These are phyloP conservation scores for Rhododendron molle DNA, from an alignment of 148 eudicot species.

Conservation along the genomic window DNA sequence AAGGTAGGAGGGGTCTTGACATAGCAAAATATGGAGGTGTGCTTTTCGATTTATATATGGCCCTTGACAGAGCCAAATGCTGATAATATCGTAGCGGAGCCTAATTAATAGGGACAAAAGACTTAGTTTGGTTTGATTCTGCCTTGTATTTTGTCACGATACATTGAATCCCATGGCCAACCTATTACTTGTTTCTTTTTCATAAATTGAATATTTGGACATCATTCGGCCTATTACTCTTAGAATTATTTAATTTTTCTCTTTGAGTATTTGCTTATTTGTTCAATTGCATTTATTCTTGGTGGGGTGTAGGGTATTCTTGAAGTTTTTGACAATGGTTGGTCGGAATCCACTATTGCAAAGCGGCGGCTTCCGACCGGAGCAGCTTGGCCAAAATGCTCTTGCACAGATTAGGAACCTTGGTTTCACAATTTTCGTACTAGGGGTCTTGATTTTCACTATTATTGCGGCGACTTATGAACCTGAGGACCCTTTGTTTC, in stretches of 20 bases:
- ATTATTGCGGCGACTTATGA: constrained; percentile 82
- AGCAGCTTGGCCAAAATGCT: constrained; percentile 77
- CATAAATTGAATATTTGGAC: neutral
- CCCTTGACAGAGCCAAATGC: neutral
- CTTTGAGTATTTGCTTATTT: neutral
- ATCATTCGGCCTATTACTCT: neutral
- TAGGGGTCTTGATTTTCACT: constrained; percentile 80
- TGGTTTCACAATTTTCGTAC: constrained; percentile 69
- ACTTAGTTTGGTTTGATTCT: neutral
- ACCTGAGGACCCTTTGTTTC: constrained; percentile 84
- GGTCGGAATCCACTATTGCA: constrained; percentile 55
- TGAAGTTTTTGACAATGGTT: constrained; percentile 37
- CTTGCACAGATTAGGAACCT: constrained; percentile 71
- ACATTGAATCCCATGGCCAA: neutral
- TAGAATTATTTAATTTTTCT: neutral
- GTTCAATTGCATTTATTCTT: neutral
- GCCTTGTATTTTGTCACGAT: neutral
- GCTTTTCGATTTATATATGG: neutral
- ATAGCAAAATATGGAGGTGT: neutral
- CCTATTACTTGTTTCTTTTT: neutral
- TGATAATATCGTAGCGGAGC: neutral
- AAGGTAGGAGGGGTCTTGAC: neutral
- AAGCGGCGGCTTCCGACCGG: constrained; percentile 56
- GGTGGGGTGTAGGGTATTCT: neutral
- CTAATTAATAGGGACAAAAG: neutral